These are phyloP conservation scores for Gardenia jasminoides DNA, from an alignment of 257 asterid species.

Conservation along the genomic window DNA sequence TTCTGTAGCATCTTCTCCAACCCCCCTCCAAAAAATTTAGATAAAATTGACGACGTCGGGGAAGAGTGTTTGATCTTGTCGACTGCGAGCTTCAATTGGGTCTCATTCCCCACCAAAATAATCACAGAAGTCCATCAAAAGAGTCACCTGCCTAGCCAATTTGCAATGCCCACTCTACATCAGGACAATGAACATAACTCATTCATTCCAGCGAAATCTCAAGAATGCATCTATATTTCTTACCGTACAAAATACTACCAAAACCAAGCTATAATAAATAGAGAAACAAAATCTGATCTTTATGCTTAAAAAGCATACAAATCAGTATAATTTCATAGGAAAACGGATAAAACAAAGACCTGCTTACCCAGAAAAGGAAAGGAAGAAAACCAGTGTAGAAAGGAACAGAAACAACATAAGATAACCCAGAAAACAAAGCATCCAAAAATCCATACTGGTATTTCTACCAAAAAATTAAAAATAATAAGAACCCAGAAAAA, in stretches of 20 bases:
- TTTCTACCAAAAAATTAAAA: slow-evolving; percentile 51
- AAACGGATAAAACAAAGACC: background rate
- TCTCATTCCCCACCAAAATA: no score
- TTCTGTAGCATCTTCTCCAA: no score
- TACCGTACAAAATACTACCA: background rate
- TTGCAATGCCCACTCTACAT: no score
- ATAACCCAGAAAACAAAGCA: slow-evolving; percentile 73
- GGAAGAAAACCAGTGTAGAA: slow-evolving; percentile 95
- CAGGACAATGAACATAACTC: no score
- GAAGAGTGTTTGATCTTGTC: no score
- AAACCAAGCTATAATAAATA: background rate
- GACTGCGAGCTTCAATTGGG: no score
- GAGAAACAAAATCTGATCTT: background rate
- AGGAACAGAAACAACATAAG: slow-evolving; percentile 94
- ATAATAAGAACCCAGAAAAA: background rate
- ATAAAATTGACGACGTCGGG: no score
- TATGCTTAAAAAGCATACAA: background rate
- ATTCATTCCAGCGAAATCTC: background rate
- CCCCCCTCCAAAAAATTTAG: no score
- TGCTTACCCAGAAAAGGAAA: slow-evolving; percentile 84
- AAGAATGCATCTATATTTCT: background rate
- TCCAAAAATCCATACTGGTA: slow-evolving; percentile 61
- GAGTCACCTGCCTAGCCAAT: no score
- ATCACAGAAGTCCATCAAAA: no score
- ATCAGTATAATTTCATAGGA: background rate